Evolutionary conservation across 495 filamentous ascomycete genomes (phyloP), one percentile per base, ranked within the genome.

Genomic region (Astrothelium macrocarpum): DNA sequence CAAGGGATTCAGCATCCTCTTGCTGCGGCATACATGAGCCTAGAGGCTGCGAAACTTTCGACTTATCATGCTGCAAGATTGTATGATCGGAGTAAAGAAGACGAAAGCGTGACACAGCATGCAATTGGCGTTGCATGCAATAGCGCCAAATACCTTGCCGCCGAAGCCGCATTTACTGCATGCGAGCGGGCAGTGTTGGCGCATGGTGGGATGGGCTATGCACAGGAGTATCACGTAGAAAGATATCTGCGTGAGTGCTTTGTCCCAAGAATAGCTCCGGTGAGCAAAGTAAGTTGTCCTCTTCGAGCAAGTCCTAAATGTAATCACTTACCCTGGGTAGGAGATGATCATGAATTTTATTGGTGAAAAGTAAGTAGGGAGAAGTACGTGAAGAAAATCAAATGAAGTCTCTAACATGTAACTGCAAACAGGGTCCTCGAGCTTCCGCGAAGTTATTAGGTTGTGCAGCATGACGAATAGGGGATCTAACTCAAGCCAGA

Each of bases 281-380:
- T 91, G 1, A 88, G 85, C 71, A 77, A 85, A 62, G 76, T 77
- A 62, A 74, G 72, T 32, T 25, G 26, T 10, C 18, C 39, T 9
- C 14, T n/a, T n/a, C n/a, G n/a, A n/a, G n/a, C n/a, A n/a, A n/a
- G n/a, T n/a, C n/a, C n/a, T n/a, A n/a, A n/a, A n/a, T n/a, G n/a
- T 20, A n/a, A 1, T 31, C 29, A 42, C 39, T 66, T 31, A 66
- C 49, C 20, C 53, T 20, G 26, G 5, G 43, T 34, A 75, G 65
- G 89, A 91, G 75, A 91, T 90, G 89, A 87, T 91, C 60, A 72
- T 89, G 78, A 90, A 89, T 64, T 90, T 84, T 68, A 80, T 91
- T n/a, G 82, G 81, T 26, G 87, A 93, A 74, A 89, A 85, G 73
- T 56, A 32, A 11, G 49, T 29, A 29, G 0, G 0, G 16, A 26